These are phyloP conservation scores for Boletus subcaerulescens DNA, from an alignment of 768 basidiomycete genomes.

Conservation along the genomic window DNA sequence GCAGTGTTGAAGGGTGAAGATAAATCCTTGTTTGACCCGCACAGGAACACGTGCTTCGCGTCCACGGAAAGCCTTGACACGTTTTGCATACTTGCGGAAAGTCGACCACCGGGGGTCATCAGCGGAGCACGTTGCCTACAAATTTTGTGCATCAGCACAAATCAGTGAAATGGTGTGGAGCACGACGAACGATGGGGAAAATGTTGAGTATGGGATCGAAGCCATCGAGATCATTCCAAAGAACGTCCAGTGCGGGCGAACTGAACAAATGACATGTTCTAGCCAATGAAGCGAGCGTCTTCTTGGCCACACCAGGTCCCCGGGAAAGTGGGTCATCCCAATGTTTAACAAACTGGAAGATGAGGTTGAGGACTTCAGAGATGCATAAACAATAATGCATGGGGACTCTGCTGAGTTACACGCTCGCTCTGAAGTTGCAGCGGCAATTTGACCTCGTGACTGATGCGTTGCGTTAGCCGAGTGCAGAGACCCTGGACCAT, in stretches of 20 bases:
- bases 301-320: not conserved
- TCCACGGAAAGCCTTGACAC: constrained; percentile 15
- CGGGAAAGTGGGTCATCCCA: not conserved
- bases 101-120: constrained; percentile 16
- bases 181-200: constrained; percentile 5
- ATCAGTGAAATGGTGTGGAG: not conserved
- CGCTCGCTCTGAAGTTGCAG: no score
- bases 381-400: constrained; percentile 39
- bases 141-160: not conserved
- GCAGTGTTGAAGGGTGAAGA: constrained; percentile 8
- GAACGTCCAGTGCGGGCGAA: constrained; percentile 7
- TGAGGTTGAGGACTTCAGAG: constrained; percentile 9
- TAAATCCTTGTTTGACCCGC: not conserved
- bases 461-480: no score
- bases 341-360: not conserved
- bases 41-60: not conserved
- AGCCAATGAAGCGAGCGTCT: constrained; percentile 9
- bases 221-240: constrained; percentile 13
- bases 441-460: not conserved
- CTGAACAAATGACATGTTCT: constrained; percentile 15
- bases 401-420: not conserved
- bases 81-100: constrained; percentile 23
- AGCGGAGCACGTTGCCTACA: not conserved
- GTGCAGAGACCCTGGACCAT: no score
- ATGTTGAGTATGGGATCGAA: constrained; percentile 9